A percentile compares a stretch with the other conserved stretches of the same genome.
Evolutionary conservation across 306 rosid species (phyloP).

Genomic region (Rosa rugosa): DNA sequence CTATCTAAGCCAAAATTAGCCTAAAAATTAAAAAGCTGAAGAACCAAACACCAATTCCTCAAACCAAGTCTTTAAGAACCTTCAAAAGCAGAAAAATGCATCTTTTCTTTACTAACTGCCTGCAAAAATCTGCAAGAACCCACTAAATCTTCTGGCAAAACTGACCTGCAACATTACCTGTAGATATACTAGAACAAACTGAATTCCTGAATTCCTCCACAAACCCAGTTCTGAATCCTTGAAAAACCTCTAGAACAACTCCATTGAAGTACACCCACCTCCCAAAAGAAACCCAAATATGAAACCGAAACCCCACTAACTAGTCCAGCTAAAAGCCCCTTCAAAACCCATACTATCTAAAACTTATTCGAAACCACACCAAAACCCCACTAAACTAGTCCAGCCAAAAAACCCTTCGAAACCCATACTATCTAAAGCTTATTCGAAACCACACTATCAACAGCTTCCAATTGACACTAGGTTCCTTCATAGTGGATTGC

Average conservation of each 20-base stretch:
- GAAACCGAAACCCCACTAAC: constrained; percentile 22
- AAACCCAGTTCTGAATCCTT: constrained; percentile 30
- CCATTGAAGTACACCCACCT: constrained; percentile 40
- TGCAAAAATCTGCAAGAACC: constrained; percentile 28
- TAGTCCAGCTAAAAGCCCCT: not conserved
- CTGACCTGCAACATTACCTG: constrained; percentile 30
- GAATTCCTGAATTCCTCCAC: constrained; percentile 14
- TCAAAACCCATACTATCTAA: no score
- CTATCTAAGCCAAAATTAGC: constrained; percentile 12
- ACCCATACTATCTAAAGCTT: no score
- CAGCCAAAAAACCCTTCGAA: no score
- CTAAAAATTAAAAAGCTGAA: constrained; percentile 10
- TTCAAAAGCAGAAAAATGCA: constrained; percentile 48
- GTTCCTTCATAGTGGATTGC: no score
- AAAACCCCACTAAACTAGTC: no score
- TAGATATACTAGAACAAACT: constrained; percentile 22
- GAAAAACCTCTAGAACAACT: constrained; percentile 49
- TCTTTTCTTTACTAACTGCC: constrained; percentile 32
- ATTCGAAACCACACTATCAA: no score
- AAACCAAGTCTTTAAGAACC: constrained; percentile 14
- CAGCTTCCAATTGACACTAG: no score
- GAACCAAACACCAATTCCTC: constrained; percentile 19
- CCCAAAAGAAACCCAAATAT: constrained; percentile 25
- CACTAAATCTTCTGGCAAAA: constrained; percentile 24
- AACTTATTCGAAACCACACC: no score